Evolutionary conservation across 768 basidiomycete species (phyloP), one percentile per base, ranked within the genome.

Genomic region (Agaricus blazei): DNA sequence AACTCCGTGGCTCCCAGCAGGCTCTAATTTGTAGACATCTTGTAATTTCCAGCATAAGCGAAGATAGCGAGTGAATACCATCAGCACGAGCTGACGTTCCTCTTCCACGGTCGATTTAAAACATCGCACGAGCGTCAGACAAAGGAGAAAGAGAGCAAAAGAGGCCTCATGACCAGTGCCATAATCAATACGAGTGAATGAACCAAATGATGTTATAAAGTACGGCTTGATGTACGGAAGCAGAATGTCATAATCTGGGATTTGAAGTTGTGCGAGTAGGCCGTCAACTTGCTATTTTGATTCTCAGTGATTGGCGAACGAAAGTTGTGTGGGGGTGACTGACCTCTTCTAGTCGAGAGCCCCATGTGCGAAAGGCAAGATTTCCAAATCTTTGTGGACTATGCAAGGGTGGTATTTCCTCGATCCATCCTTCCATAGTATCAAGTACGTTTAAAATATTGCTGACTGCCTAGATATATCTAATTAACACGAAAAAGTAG

Each of bases 1-100:
- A 0, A 98, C 96, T 3, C 97, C 97, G 66, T 98, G 95, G 59
- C 91, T 95, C 7, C 97, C 97, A 2, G 97, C 97, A 4, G 95
- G 94, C 69, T 98, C 96, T 9, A 99, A 83, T 48, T 77, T 83
- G 68, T 98, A 99, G 31, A 82, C 80, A 59, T 93, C 90, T 67
- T 98, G 94, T 14, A 98, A 76, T 54, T 78, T 80, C 83, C 91
- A 94, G 59, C 88, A 90, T 34, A 98, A 76, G 34, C 78, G 76
- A 42, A 94, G 71, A 67, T 99, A 99, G 43, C 88, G 82, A 27
- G 80, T 65, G 61, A 90, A 92, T 11, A 93, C 73, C n/a, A 61
- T 65, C n/a, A 89, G 68, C 7, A 79, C 78, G 9, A 81, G 64
- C 24, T 71, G 71, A 6, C 84, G 81, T 64, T 92, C 90, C 63